Evolutionary conservation across 306 rosid species (phyloP).

Genomic region (Chamaecrista fasciculata): DNA sequence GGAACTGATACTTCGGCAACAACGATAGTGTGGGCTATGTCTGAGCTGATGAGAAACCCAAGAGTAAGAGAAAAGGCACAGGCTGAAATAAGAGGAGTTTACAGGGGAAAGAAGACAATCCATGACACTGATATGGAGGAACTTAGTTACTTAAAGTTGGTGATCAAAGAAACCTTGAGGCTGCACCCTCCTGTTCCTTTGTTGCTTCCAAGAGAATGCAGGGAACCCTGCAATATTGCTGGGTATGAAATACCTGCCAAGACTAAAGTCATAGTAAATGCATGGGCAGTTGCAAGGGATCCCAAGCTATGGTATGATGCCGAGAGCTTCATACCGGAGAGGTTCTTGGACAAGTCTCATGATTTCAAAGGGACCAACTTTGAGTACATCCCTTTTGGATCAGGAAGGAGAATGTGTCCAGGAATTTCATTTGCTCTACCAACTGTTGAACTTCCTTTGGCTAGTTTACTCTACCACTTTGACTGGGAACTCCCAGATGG

Average conservation of each 20-base stretch:
- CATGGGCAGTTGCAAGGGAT: slow-evolving; percentile 43
- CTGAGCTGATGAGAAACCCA: slow-evolving; percentile 34
- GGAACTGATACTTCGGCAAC: slow-evolving; percentile 38
- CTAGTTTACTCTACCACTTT: slow-evolving; percentile 24
- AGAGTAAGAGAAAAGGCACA: slow-evolving; percentile 30
- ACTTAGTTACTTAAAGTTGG: slow-evolving; percentile 27
- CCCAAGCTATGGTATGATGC: slow-evolving; percentile 33
- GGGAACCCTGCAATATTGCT: slow-evolving; percentile 14
- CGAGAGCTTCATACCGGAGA: slow-evolving; percentile 36
- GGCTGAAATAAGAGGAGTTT: slow-evolving; percentile 29
- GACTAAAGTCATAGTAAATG: slow-evolving; percentile 37
- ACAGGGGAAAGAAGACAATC: slow-evolving; percentile 13
- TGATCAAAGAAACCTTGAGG: slow-evolving; percentile 29
- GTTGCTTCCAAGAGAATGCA: slow-evolving; percentile 34
- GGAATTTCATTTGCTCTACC: slow-evolving; percentile 30
- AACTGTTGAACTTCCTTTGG: slow-evolving; percentile 31
- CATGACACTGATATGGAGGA: background rate
- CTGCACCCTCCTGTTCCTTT: slow-evolving; percentile 35
- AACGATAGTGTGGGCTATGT: slow-evolving; percentile 30
- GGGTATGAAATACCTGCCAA: slow-evolving; percentile 28
- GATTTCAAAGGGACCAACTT: slow-evolving; percentile 25
- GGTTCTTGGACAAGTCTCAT: slow-evolving; percentile 9
- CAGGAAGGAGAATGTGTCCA: slow-evolving; percentile 35
- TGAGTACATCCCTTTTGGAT: slow-evolving; percentile 34
- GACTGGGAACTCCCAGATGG: slow-evolving; percentile 34